Base-by-base conservation (phyloP, 139 green algal genomes). In the Chlorella sorokiniana region DNA sequence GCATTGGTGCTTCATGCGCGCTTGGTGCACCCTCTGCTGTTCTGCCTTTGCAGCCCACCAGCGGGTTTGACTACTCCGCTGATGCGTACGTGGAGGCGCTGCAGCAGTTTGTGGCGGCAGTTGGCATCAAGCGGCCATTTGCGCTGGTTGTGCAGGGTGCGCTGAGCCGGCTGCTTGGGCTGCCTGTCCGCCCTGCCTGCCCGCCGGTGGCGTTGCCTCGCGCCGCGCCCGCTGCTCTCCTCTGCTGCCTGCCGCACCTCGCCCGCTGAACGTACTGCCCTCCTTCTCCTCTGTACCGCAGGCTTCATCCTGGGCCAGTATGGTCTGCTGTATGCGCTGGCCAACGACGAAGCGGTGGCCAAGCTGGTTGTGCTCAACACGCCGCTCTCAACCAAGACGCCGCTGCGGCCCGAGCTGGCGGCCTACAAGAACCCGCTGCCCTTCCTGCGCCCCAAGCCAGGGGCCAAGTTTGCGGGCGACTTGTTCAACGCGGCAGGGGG, bases 351-450 rank as follows among this genome's bases (percentile, higher is more conserved):
- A 3, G 64, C 75, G 42, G 52, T 96, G 0, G 83, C 83, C 2
- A 89, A 92, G 29, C 71, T 96, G 48, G 74, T 95, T 33, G 88
- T 95, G 38, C 85, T 96, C 35, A 96, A 96, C 85, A 95, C 91
- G 0, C 93, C 93, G 0, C 73, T 96, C 23, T 69, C 82, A 6
- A 56, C 82, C 0, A 91, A 82, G 88, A 85, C 86, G 78, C 90
- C 93, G 78, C 88, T 96, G 42, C 68, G 93, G 16, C 92, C 92
- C 10, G 91, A 95, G 87, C 88, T 96, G 63, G 90, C 92, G 35
- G 86, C 85, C 3, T 95, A 94, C 88, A 96, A 95, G 87, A 86
- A 75, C 62, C 89, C 89, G 16, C 75, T 96, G 62, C 82, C 92
- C 29, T 96, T 96, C 86, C 71, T 95, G 78, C 77, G 91, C 6